Evolutionary conservation across 1,284 basidiomycete species (phyloP), one percentile per base, ranked within the genome.

Genomic region (Cryptococcus sp.): DNA sequence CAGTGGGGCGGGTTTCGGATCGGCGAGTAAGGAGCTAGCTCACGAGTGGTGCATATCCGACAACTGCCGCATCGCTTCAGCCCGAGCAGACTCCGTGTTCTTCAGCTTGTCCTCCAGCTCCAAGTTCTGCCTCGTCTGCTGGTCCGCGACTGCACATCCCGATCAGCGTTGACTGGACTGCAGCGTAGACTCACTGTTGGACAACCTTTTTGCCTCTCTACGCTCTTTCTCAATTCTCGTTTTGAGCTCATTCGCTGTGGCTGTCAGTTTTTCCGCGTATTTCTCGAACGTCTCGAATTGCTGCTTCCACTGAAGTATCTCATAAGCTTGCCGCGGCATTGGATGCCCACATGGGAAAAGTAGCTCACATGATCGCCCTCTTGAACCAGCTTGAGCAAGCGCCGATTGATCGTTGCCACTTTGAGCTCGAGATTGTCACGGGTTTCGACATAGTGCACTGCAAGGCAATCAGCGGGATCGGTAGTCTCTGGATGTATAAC

Each of bases 351-450:
- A n/a, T 8, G 20, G 16, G 16, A 8, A 27, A 16, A 13, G 38
- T 23, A 17, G 61, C 71, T 61, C 39, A 75, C 73, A 61, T 78
- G 75, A 47, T 82, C 79, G 44, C 75, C 76, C 57, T 81, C 80
- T 59, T 76, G 74, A 57, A 80, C 74, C 47, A 82, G 72, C 67
- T 78, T 78, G 27, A 79, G 76, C 5, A 82, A 71, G 5, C 80
- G 65, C n/a, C 66, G 59, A 22, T 74, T 75, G 61, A 78, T 73
- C 31, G 69, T 71, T 8, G 74, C 70, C 6, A 78, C 91, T 82
- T 91, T 93, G 54, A 89, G 89, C 81, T 93, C 91, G 25, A 93
- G 84, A 70, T 93, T 90, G 73, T 93, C 91, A 48, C 91, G 86
- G 17, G 91, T 90, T 71, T 96, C 93, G 42, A 95, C 92, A 70